Base-by-base conservation (phyloP, 2,329 filamentous ascomycete species). In the Cercospora brassicicola region DNA sequence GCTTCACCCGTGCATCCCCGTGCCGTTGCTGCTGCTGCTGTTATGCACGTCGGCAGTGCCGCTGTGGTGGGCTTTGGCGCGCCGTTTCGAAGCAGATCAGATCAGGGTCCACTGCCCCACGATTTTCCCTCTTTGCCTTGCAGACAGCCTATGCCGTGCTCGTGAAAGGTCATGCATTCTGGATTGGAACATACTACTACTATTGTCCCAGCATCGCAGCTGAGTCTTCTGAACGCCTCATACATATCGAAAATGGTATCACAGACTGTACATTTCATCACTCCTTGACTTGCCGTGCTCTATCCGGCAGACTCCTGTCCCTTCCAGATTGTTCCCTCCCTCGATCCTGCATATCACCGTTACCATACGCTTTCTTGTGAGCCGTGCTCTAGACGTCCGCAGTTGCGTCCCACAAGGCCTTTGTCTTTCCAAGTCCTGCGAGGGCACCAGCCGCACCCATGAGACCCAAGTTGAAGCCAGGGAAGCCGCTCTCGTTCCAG, bases 401-500 rank as follows among this genome's bases (percentile, higher is more conserved):
- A 31, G 78, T 79, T 30, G 74, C 72, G 23, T 70, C 73, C 79
- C 79, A 80, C 67, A 79, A 57, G 9, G 70, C 73, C 66, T 72
- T 68, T 28, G 75, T 76, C 71, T 75, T 76, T 11, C 73, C 72
- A 56, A 79, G 74, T 1, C 81, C 80, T 18, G 81, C 81, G 31
- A 82, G 74, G 48, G 78, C 72, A 60, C 81, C 81, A 73, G 78
- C 81, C 30, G 77, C 69, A 0, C 81, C 81, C 81, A 82, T 82
- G 61, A 77, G 73, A 1, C 81, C 81, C 67, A 82, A 51, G 70
- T 82, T 82, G 77, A 80, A 82, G 2, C 81, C 81, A 0, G 81
- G 81, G 23, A 83, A 66, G 0, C 81, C 81, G 26, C 75, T 77
- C 23, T 74, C 74, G 61, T 76, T 78, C 71, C 66, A 72, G 20